These are phyloP conservation scores for Moniliella sp. DNA, from an alignment of 1,284 basidiomycete species.

Conservation along the genomic window DNA sequence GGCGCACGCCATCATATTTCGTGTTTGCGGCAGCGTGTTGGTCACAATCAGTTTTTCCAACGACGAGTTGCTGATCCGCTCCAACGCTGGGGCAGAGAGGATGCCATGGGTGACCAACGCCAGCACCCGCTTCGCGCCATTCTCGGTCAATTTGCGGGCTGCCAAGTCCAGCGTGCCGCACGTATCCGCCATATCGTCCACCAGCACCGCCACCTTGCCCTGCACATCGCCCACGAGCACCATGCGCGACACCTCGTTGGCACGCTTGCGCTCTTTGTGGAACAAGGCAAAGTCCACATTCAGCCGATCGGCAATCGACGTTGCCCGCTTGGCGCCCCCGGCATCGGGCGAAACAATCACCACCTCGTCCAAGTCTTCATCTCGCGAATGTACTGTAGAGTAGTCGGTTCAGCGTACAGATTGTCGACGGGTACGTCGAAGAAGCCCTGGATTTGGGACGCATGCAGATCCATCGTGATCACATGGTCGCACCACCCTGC, in stretches of 20 bases:
- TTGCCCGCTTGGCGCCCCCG: constrained; percentile 94
- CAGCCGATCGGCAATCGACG: constrained; percentile 83
- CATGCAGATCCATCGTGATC: constrained; percentile 41
- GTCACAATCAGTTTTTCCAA: constrained; percentile 91
- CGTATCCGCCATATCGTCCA: constrained; percentile 98
- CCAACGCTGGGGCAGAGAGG: constrained; percentile 67
- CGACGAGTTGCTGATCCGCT: constrained; percentile 25
- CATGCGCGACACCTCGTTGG: constrained; percentile 97
- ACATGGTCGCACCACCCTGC: constrained; percentile 97
- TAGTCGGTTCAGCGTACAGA: constrained; percentile 93
- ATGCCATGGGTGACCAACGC: constrained; percentile 97
- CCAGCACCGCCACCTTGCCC: constrained; percentile 85
- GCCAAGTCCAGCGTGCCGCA: constrained; percentile 91
- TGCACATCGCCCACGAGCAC: constrained; percentile 81
- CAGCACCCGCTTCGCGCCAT: constrained; percentile 60
- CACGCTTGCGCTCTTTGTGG: constrained; percentile 99
- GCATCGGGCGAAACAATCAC: constrained; percentile 97
- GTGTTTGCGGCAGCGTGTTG: constrained; percentile 80
- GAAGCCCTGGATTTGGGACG: constrained; percentile 51
- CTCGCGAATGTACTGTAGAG: constrained; percentile 78
- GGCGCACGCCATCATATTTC: constrained; percentile 51
- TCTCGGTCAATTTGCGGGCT: constrained; percentile 66
- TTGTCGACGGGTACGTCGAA: constrained; percentile 99
- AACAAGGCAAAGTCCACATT: constrained; percentile 96
- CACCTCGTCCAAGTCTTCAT: constrained; percentile 67